Percentiles rank a stretch among this genome's conserved stretches.
Conservation (phyloP, 2,329 filamentous ascomycete genomes). For the Zymoseptoria tritici region DNA sequence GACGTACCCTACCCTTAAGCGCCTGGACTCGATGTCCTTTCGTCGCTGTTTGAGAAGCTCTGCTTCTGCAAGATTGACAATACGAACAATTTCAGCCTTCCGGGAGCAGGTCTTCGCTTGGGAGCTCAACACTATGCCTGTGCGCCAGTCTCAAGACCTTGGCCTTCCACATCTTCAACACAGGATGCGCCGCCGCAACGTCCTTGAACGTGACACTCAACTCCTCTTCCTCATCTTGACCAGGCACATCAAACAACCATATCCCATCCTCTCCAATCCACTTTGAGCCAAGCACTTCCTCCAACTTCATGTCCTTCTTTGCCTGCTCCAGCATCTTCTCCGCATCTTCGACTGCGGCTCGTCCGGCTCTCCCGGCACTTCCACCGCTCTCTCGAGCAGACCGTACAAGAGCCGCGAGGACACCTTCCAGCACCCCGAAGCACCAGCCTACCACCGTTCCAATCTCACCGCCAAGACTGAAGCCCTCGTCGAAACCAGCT, state of each 20-base stretch:
- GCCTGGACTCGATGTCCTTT: too few relatives aligned
- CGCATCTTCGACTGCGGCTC: constrained; percentile 17
- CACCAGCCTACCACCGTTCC: constrained; percentile 67
- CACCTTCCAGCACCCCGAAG: constrained; percentile 68
- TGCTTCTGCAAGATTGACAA: too few relatives aligned
- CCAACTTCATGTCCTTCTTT: constrained; percentile 39
- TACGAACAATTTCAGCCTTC: too few relatives aligned
- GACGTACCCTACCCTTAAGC: not conserved
- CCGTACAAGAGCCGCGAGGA: constrained; percentile 44
- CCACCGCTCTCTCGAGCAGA: constrained; percentile 1
- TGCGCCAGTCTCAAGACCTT: constrained; percentile 10
- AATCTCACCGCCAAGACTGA: constrained; percentile 71
- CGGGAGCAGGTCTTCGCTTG: not conserved
- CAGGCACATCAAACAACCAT: constrained; percentile 54
- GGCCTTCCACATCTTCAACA: constrained; percentile 55
- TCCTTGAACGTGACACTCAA: constrained; percentile 48
- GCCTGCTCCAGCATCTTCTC: constrained; percentile 26
- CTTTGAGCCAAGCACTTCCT: constrained; percentile 55
- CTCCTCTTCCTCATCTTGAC: constrained; percentile 28
- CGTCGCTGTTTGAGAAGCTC: too few relatives aligned
- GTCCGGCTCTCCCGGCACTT: not conserved
- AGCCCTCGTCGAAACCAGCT: constrained; percentile 85
- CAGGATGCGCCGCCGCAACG: constrained; percentile 60
- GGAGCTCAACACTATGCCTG: not conserved
- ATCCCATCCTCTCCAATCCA: constrained; percentile 65